Conservation (phyloP, 257 asterid species). For the Penstemon newberryi region DNA sequence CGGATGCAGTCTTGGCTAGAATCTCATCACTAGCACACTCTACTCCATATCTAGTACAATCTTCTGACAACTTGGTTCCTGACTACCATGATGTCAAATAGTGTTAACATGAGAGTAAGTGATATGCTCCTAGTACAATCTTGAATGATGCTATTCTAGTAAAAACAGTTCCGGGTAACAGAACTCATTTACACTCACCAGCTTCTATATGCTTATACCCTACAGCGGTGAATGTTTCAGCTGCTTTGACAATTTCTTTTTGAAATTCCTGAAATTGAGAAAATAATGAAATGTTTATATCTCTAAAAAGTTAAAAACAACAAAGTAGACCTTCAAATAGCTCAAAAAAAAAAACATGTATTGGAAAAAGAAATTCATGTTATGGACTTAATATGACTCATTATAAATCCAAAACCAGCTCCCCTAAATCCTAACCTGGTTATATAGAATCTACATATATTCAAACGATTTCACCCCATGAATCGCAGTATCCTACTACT, state of each 20-base stretch:
- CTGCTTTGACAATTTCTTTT: conserved; percentile 88
- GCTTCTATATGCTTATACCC: conserved; percentile 98
- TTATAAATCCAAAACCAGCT: neutral
- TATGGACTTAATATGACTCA: neutral
- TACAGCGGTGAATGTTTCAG: conserved; percentile 79
- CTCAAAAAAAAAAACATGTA: neutral
- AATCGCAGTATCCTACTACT: neutral
- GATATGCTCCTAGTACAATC: neutral
- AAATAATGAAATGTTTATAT: neutral
- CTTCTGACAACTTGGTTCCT: conserved; percentile 96
- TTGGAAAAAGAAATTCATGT: neutral
- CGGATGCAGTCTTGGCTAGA: conserved; percentile 83
- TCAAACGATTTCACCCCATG: neutral
- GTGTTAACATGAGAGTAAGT: conserved; percentile 23
- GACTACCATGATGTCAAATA: conserved; percentile 43
- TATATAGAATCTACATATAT: neutral
- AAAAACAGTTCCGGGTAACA: conserved; percentile 9
- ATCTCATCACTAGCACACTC: conserved; percentile 79
- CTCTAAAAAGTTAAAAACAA: neutral
- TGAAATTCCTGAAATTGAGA: conserved; percentile 77
- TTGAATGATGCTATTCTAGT: neutral
- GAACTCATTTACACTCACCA: conserved; percentile 51
- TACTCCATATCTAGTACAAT: conserved; percentile 76
- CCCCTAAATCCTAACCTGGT: neutral
- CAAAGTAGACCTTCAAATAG: conserved; percentile 16